phyloP scores from a whole-genome alignment of 441 rosid species.

The Syzygium syzygioides region DNA sequence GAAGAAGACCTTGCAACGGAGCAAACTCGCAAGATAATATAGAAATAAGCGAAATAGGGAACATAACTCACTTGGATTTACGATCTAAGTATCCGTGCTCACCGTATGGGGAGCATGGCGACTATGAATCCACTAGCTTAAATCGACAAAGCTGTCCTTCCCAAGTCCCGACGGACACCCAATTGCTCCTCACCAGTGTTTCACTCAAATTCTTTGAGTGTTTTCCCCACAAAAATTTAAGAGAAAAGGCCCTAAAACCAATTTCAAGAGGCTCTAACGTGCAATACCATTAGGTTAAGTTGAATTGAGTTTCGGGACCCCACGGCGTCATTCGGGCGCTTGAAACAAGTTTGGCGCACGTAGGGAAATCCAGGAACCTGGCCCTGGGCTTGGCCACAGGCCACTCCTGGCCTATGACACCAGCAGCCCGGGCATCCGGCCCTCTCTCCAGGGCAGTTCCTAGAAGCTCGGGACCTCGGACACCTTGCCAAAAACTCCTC shows the following conservation, averaged over 20 bases:
- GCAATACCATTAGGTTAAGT: background rate
- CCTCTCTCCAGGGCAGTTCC: background rate
- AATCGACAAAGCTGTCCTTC: background rate
- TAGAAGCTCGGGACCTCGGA: background rate
- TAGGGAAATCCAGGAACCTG: too few species aligned
- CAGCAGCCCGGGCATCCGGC: background rate
- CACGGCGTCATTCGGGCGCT: background rate
- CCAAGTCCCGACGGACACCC: background rate
- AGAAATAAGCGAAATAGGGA: background rate
- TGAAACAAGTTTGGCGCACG: background rate
- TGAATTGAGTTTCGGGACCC: background rate
- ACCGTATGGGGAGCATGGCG: background rate
- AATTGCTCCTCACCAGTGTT: background rate
- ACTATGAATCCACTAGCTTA: background rate
- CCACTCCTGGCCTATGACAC: background rate
- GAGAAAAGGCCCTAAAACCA: background rate
- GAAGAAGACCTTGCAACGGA: background rate
- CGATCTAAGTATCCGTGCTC: background rate
- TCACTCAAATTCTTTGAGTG: background rate
- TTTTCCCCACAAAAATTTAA: background rate
- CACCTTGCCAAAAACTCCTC: too few species aligned
- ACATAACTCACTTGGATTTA: background rate
- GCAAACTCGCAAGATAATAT: background rate
- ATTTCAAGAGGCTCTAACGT: background rate
- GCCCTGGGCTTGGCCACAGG: background rate